Evolutionary conservation across 225 moss, liverwort and hornwort genomes (phyloP).

Genomic region (Lunularia cruciata): DNA sequence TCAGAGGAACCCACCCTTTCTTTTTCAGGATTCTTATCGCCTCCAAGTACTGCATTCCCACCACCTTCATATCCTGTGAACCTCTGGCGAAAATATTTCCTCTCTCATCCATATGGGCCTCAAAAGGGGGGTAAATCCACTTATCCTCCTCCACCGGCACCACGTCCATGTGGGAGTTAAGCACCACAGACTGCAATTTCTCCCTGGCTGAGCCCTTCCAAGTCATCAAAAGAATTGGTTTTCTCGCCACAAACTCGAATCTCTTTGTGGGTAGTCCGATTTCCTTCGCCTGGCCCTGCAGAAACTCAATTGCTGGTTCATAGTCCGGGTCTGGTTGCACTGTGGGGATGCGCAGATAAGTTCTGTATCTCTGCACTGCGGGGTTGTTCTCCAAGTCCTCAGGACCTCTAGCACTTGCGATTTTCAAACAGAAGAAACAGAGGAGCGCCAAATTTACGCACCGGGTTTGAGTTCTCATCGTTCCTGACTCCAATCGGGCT

Average conservation of each 20-base stretch:
- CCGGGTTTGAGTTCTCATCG: too few species aligned
- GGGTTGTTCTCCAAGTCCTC: slow-evolving; percentile 34
- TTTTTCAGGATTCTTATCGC: slow-evolving; percentile 53
- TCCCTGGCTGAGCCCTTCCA: slow-evolving; percentile 43
- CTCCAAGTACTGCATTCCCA: slow-evolving; percentile 87
- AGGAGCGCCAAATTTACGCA: too few species aligned
- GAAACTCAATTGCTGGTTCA: slow-evolving; percentile 40
- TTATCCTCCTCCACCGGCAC: slow-evolving; percentile 32
- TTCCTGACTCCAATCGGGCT: too few species aligned
- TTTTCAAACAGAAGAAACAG: not conserved
- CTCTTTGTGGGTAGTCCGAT: slow-evolving; percentile 38
- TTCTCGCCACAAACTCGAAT: slow-evolving; percentile 42
- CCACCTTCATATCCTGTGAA: slow-evolving; percentile 70
- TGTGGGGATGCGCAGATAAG: slow-evolving; percentile 52
- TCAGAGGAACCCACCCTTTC: slow-evolving; percentile 39
- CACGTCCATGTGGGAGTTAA: slow-evolving; percentile 69
- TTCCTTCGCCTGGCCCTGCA: slow-evolving; percentile 45
- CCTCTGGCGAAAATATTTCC: slow-evolving; percentile 55
- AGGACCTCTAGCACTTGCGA: slow-evolving; percentile 15
- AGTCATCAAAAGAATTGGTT: slow-evolving; percentile 51
- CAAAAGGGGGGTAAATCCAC: slow-evolving; percentile 54
- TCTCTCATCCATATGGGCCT: slow-evolving; percentile 45
- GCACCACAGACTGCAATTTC: slow-evolving; percentile 37
- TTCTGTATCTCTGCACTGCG: slow-evolving; percentile 50
- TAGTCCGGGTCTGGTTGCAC: slow-evolving; percentile 57